A percentile compares a stretch with the other conserved stretches of the same genome.
phyloP scores from a whole-genome alignment of 331 rosid genomes.

The Pyrus hybrid region DNA sequence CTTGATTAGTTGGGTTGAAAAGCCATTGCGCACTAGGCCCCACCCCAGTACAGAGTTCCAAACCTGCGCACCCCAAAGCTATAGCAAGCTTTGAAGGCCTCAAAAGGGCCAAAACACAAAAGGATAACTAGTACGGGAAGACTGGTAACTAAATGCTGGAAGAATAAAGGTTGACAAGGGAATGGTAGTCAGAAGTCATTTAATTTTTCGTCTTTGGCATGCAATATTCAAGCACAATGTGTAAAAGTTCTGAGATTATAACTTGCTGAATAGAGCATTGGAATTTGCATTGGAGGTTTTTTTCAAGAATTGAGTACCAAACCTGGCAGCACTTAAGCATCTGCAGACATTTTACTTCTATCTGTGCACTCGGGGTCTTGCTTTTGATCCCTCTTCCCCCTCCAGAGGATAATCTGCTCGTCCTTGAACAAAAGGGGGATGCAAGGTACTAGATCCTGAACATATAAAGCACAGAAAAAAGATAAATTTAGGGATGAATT shows the following conservation, averaged over 20 bases:
- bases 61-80: no score
- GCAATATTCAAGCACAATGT: neutral
- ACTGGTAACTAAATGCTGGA: neutral
- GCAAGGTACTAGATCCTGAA: constrained; percentile 81
- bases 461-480: neutral
- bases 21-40: no score
- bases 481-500: neutral
- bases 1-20: neutral
- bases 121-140: no score
- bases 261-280: neutral
- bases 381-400: constrained; percentile 42
- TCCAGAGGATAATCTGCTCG: constrained; percentile 86
- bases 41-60: neutral
- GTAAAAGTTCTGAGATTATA: neutral
- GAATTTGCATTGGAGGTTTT: neutral
- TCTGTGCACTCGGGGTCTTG: constrained; percentile 12
- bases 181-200: neutral
- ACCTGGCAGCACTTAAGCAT: neutral
- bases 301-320: neutral
- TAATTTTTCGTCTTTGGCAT: neutral
- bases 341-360: neutral
- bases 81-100: no score
- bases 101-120: no score
- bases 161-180: neutral
- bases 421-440: constrained; percentile 83